Conservation (phyloP, 306 rosid genomes). For the Quercus dentata region DNA sequence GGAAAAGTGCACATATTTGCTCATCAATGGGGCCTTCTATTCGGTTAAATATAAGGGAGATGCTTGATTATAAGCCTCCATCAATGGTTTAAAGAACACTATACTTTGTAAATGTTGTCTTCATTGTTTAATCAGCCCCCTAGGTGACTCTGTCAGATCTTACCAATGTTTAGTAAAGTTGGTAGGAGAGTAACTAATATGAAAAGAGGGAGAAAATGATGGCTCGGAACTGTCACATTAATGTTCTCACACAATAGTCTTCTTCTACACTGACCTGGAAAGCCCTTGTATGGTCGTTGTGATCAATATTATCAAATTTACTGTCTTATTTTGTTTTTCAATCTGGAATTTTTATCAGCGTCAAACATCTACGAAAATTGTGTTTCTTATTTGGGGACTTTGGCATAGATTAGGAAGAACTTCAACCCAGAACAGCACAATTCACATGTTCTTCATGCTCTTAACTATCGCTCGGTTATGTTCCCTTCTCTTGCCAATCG, state of each 20-base stretch:
- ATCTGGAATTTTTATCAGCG: background rate
- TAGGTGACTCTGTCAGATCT: slow-evolving; percentile 36
- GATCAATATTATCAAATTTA: slow-evolving; percentile 32
- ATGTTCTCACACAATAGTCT: slow-evolving; percentile 20
- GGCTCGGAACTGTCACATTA: slow-evolving; percentile 25
- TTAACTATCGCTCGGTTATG: background rate
- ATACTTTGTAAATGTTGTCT: slow-evolving; percentile 52
- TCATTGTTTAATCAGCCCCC: slow-evolving; percentile 31
- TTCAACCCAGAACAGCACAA: background rate
- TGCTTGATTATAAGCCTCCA: slow-evolving; percentile 75
- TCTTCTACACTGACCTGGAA: slow-evolving; percentile 42
- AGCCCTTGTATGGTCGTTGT: slow-evolving; percentile 40
- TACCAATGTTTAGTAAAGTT: slow-evolving; percentile 34
- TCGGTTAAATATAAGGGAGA: slow-evolving; percentile 77
- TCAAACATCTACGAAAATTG: background rate
- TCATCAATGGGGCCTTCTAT: slow-evolving; percentile 98
- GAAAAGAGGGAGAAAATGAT: slow-evolving; percentile 27
- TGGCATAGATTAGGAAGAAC: background rate
- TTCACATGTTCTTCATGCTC: background rate
- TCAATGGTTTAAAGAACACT: slow-evolving; percentile 42
- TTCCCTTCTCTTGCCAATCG: background rate
- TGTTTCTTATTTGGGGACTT: background rate
- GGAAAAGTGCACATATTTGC: slow-evolving; percentile 95
- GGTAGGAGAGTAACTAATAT: slow-evolving; percentile 42
- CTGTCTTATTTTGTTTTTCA: slow-evolving; percentile 9